Evolutionary conservation across 108 stramenopile genomes (phyloP).

Genomic region (Cyclotella baltica): DNA sequence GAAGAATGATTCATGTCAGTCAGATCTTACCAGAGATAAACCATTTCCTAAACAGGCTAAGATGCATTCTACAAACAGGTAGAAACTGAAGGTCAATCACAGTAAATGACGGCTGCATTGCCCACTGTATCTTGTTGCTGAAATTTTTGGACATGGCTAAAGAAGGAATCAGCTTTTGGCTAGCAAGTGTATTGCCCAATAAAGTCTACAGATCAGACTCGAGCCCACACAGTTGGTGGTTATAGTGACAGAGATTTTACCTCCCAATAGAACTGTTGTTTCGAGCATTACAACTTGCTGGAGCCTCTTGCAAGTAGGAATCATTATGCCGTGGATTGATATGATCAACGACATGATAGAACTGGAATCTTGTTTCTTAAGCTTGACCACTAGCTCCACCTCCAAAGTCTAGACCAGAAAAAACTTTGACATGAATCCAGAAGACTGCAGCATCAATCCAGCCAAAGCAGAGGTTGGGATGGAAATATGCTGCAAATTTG

Average conservation of each 20-base stretch:
- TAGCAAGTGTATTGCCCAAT: constrained; percentile 1
- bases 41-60: too few species aligned
- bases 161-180: constrained; percentile 10
- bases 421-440: too few species aligned
- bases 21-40: too few species aligned
- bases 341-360: neutral
- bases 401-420: too few species aligned
- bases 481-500: too few species aligned
- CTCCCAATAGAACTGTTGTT: constrained; percentile 8
- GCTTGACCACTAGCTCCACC: too few species aligned
- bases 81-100: too few species aligned
- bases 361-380: neutral
- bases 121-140: neutral
- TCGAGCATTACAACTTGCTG: constrained; percentile 34
- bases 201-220: constrained; percentile 24
- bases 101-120: neutral
- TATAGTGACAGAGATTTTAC: constrained; percentile 19
- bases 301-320: constrained; percentile 1
- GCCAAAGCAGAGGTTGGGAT: too few species aligned
- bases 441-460: too few species aligned
- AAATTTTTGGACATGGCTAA: too few species aligned
- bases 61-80: neutral
- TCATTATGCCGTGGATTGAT: neutral
- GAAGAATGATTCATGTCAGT: too few species aligned
- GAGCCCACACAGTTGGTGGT: constrained; percentile 27